Base-by-base conservation (phyloP, 1,139 yeast genomes). In the Candida tunisiensis region DNA sequence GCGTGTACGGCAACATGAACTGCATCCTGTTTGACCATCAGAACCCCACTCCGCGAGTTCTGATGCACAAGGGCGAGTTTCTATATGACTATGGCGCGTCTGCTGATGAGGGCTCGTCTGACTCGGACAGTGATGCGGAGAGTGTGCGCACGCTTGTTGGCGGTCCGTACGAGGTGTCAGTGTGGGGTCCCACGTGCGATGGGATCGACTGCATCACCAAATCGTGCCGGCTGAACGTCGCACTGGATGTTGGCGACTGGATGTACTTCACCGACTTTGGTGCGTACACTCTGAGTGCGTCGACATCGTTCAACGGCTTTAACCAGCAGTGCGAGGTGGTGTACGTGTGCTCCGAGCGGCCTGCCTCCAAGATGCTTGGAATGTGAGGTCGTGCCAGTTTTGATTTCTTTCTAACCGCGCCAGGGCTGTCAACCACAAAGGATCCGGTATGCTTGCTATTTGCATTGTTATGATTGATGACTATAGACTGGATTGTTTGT, bases 101-200 rank as follows among this genome's bases (percentile, higher is more conserved):
- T n/a, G n/a, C n/a, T 17, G 31, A 18, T 16, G 33, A 25, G 10
- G n/a, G 17, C 14, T 17, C 15, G 18, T 33, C 47, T 9, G 26
- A 45, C 3, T 34, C 41, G 1, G 25, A 16, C 19, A 26, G 27
- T 14, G 39, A 31, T 21, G 33, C 38, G 23, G 27, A 25, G 16
- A n/a, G n/a, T n/a, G n/a, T n/a, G n/a, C n/a, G n/a, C n/a, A n/a
- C n/a, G n/a, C n/a, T n/a, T n/a, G n/a, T n/a, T n/a, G n/a, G n/a
- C n/a, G 38, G 34, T 15, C 31, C 25, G 25, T 37, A 38, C 34
- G 53, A 50, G 30, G 40, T 80, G 60, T 45, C 93, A 13, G 65
- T 88, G 34, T 88, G 96, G 96, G 98, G 98, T 6, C 98, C 96
- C 26, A 88, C 96, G 14, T 88, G 98, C 55, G 98, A 88, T 53